Conservation (phyloP, 2,329 filamentous ascomycete genomes). For the Phialophora expanda region DNA sequence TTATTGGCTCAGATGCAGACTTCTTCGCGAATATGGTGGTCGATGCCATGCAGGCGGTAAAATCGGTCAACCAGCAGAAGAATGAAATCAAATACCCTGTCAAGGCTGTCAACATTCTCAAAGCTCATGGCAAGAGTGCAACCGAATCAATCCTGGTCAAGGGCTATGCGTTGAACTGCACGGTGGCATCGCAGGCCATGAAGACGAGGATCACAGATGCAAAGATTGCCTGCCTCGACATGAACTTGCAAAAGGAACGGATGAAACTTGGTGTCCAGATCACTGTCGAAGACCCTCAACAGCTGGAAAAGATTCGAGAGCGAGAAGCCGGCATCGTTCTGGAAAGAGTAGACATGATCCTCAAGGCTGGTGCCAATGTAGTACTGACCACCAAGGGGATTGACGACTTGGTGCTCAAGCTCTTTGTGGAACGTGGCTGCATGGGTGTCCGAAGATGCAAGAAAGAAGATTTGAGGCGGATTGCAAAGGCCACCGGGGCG, state of each 20-base stretch:
- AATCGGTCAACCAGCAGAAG: conserved; percentile 80
- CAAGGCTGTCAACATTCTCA: conserved; percentile 98
- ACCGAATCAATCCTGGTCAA: conserved; percentile 89
- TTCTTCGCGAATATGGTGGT: conserved; percentile 99
- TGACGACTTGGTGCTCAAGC: conserved; percentile 91
- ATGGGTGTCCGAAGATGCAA: conserved; percentile 97
- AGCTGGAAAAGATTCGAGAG: conserved; percentile 95
- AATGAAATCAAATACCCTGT: conserved; percentile 95
- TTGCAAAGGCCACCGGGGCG: conserved; percentile 93
- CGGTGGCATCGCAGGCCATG: conserved; percentile 98
- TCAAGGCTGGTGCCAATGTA: conserved; percentile 96
- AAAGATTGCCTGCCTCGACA: conserved; percentile 95
- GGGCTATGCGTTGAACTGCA: conserved; percentile 98
- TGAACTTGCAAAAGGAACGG: conserved; percentile 97
- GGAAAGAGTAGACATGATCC: conserved; percentile 93
- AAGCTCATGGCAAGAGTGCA: conserved; percentile 93
- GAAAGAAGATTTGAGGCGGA: conserved; percentile 95
- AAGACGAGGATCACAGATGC: conserved; percentile 88
- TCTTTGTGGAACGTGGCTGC: conserved; percentile 90
- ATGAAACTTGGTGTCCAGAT: conserved; percentile 99
- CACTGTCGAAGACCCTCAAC: conserved; percentile 94
- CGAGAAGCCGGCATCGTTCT: conserved; percentile 91
- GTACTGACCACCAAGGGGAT: conserved; percentile 98
- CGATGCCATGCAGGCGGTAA: conserved; percentile 93
- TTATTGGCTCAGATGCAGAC: conserved; percentile 92